phyloP scores from a whole-genome alignment of 2,329 filamentous ascomycete genomes.

The Venturia pyrina region DNA sequence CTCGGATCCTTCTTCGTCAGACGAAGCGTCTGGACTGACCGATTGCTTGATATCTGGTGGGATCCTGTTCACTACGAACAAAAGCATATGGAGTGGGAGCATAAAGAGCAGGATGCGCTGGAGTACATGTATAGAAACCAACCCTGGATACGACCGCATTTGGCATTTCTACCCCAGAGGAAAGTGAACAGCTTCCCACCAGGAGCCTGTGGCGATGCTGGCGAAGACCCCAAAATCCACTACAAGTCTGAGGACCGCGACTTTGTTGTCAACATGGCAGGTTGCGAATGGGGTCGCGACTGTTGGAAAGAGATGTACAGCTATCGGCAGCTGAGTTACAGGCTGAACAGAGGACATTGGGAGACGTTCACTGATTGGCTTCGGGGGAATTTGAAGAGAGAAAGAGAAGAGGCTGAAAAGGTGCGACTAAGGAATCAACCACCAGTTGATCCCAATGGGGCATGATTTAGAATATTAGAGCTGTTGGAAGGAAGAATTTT shows the following conservation, averaged over 20 bases:
- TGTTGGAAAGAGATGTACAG: slow-evolving; percentile 98
- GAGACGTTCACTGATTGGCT: slow-evolving; percentile 49
- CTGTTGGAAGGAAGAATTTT: neutral
- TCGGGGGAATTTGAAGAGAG: slow-evolving; percentile 23
- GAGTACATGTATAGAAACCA: slow-evolving; percentile 87
- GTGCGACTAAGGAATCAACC: neutral
- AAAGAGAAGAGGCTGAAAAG: neutral
- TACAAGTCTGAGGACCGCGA: slow-evolving; percentile 79
- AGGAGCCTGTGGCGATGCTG: slow-evolving; percentile 74
- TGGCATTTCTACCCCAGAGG: slow-evolving; percentile 82
- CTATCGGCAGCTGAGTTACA: slow-evolving; percentile 84
- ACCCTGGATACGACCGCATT: slow-evolving; percentile 82
- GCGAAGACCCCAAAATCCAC: slow-evolving; percentile 67
- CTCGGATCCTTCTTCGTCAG: slow-evolving; percentile 89
- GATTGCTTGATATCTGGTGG: slow-evolving; percentile 94
- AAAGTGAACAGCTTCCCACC: slow-evolving; percentile 89
- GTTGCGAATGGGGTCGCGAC: slow-evolving; percentile 91
- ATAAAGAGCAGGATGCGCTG: slow-evolving; percentile 94
- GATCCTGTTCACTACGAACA: slow-evolving; percentile 96
- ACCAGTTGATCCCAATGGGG: neutral
- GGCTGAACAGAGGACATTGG: slow-evolving; percentile 75
- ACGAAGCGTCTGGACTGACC: slow-evolving; percentile 80
- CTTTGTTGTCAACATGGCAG: slow-evolving; percentile 97
- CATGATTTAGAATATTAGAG: neutral
- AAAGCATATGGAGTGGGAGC: slow-evolving; percentile 97